Base-by-base conservation (phyloP, 1,139 yeast genomes). In the Zygoascus sp. region DNA sequence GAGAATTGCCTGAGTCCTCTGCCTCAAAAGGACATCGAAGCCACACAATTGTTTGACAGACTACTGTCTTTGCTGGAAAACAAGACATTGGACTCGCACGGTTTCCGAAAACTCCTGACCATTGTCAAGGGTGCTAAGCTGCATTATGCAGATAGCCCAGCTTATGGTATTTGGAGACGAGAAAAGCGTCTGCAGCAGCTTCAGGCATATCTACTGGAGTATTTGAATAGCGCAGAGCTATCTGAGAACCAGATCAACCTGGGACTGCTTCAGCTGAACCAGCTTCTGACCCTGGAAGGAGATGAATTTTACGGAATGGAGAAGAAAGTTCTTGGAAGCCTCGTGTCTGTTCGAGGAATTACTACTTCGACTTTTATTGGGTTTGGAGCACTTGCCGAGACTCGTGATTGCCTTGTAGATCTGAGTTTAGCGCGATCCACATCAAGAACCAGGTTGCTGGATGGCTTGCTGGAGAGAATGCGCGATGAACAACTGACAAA, bases 41-140 rank as follows among this genome's bases (percentile, higher is more conserved):
- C 62, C 10, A 46, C 51, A 21, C 40, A 47, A n/a, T 45, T 59
- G 30, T 56, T 58, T 32, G 56, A 52, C 16, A 40, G 51, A 9
- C 52, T 59, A 13, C 50, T 55, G 8, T 25, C 46, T 10, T 54
- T 50, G 38, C 50, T 60, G 19, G 52, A 53, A 13, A 42, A 48
- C 3, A 43, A 48, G 25, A 44, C 53, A 2, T 53, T 59, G 30
- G 58, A 52, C 25, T 46, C 59, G 3, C 58, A 58, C 46, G 61
- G 62, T 25, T 53, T 58, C 37, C 46, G 60, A 15, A 58, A 57
- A 40, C 47, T 58, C 40, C 48, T 53, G 25, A 51, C 56, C n/a
- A 52, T 58, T 35, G 54, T 56, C 8, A 50, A 49, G 28, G 55
- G 58, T 3, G 40, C 53, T 20, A 48, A 49, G 28, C 16, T 39